Percentiles rank a stretch among this genome's conserved stretches.
phyloP scores from a whole-genome alignment of 306 rosid species.

The Parietaria judaica region DNA sequence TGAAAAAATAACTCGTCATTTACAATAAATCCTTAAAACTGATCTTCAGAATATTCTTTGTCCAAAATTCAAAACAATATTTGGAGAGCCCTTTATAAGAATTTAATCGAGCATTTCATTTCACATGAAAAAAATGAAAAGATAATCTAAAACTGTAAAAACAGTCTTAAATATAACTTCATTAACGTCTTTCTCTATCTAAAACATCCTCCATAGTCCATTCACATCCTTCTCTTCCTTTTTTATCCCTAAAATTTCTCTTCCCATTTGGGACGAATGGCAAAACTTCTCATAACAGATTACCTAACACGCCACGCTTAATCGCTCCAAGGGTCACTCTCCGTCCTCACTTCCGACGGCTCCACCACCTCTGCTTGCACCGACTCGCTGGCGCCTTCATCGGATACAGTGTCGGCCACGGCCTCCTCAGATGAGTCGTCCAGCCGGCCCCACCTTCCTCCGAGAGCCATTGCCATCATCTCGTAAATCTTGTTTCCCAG shows the following conservation, averaged over 20 bases:
- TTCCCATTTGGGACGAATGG: neutral
- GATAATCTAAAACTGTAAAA: too few species aligned
- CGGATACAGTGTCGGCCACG: constrained; percentile 24
- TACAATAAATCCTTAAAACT: too few species aligned
- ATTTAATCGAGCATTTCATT: too few species aligned
- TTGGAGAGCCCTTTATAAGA: too few species aligned
- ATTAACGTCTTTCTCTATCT: too few species aligned
- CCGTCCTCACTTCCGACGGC: constrained; percentile 82
- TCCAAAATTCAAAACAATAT: too few species aligned
- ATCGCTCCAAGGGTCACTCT: constrained; percentile 77
- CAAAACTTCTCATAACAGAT: neutral
- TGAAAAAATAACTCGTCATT: too few species aligned
- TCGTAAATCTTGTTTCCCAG: constrained; percentile 86
- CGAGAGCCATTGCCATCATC: constrained; percentile 94
- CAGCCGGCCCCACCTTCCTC: constrained; percentile 94
- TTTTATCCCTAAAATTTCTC: neutral
- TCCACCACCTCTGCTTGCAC: constrained; percentile 59
- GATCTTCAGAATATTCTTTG: too few species aligned
- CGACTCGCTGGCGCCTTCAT: constrained; percentile 26
- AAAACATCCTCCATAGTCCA: too few species aligned
- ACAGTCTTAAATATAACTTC: too few species aligned
- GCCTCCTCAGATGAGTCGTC: constrained; percentile 39
- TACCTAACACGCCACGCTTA: constrained; percentile 14
- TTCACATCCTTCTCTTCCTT: neutral
- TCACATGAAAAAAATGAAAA: too few species aligned